Base-by-base conservation (phyloP, 2,329 filamentous ascomycete genomes). In the Apiospora arundinis region DNA sequence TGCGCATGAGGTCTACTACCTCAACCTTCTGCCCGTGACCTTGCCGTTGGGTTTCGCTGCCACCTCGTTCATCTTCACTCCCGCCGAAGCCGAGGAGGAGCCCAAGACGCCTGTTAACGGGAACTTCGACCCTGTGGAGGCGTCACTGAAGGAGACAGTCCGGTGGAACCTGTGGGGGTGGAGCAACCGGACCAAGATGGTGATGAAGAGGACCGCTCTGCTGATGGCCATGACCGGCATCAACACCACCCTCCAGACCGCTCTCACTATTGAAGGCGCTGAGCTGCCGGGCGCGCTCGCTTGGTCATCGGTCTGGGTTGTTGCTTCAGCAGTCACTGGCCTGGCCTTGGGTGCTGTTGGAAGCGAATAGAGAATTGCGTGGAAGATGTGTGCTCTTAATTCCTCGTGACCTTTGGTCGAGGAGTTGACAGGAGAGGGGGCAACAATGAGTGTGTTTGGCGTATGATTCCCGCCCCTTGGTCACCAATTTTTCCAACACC, bases 281-380 rank as follows among this genome's bases (percentile, higher is more conserved):
- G 92, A 95, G 76, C 74, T 89, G 4, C 76, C 84, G 0, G 95
- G 95, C 14, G 93, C 95, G 1, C 83, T 86, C 3, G 89, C 88
- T 0, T 98, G 95, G 86, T 91, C 93, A 1, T 84, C 85, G 28
- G 85, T 95, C 46, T 98, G 94, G 94, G 89, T 89, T n/a, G 76
- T 86, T 28, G 92, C 92, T 8, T 88, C 89, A 4, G 79, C 87
- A 16, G 78, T 91, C 70, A 88, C 89, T 2, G 92, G 92, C 18
- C 45, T 85, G n/a, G 85, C 82, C 1, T 79, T 92, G 48, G 86
- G 85, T 40, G 81, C 85, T 70, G 86, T 90, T 56, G 81, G 85
- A 75, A 79, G 88, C 79, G 81, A 88, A 79, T 84, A 82, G 82
- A 46, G n/a, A 18, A 67, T 25, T 21, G 7, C 11, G 21, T 25